Conservation (phyloP, 2,329 filamentous ascomycete species). For the Penicillium sp. region DNA sequence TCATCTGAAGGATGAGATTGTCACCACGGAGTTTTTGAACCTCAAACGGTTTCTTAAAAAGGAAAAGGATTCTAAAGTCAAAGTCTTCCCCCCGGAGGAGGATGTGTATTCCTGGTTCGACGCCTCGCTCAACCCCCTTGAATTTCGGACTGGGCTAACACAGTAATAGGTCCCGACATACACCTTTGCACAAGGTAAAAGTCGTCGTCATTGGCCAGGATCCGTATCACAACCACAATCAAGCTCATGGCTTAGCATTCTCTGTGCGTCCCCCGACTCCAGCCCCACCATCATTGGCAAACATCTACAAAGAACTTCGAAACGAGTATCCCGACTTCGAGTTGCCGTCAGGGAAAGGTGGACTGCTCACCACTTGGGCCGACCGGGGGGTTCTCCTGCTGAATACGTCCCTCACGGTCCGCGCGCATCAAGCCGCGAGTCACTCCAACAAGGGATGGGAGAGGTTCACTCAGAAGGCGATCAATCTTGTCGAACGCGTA, state of each 20-base stretch:
- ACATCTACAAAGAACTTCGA: conserved; percentile 85
- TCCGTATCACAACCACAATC: conserved; percentile 91
- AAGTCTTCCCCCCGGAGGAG: conserved; percentile 77
- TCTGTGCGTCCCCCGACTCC: conserved; percentile 83
- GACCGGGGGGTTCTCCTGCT: conserved; percentile 86
- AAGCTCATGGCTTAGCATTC: conserved; percentile 94
- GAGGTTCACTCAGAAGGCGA: conserved; percentile 80
- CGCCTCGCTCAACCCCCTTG: background rate
- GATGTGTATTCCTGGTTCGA: conserved; percentile 91
- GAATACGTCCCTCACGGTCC: conserved; percentile 91
- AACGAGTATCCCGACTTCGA: conserved; percentile 81
- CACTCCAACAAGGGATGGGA: conserved; percentile 90
- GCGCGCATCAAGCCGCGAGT: conserved; percentile 78
- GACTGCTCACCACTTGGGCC: conserved; percentile 87
- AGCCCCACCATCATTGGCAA: conserved; percentile 82
- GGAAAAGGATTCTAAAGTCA: conserved; percentile 67
- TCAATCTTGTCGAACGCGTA: conserved; percentile 75
- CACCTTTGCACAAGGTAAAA: conserved; percentile 80
- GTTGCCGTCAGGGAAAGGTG: conserved; percentile 68
- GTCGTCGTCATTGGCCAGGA: conserved; percentile 93
- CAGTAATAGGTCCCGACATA: conserved; percentile 79
- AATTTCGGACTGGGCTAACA: conserved; percentile 14
- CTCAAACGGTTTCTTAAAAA: conserved; percentile 80
- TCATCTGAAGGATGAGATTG: conserved; percentile 79
- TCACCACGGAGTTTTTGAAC: conserved; percentile 71